Evolutionary conservation across 1,284 basidiomycete species (phyloP), one percentile per base, ranked within the genome.

Genomic region (Apiotrichum mycotoxinovorans): DNA sequence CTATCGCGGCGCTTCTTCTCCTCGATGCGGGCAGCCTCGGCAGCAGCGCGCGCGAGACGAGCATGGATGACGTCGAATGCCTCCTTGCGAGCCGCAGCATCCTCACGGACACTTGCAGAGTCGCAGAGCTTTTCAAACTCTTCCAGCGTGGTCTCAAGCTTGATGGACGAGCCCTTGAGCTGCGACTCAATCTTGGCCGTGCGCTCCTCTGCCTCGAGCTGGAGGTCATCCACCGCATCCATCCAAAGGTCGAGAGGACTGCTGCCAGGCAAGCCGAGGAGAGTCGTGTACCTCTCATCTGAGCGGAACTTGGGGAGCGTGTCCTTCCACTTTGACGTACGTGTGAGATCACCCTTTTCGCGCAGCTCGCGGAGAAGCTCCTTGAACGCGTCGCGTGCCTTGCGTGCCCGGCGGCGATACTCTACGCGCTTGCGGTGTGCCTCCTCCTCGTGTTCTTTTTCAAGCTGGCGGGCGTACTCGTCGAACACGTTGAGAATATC

Each of bases 221-320:
- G 91, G 4, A 97, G 81, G 40, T 82, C 82, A 75, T 98, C 95
- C 41, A 97, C 87, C 5, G 83, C 74, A 73, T 98, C 95, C 90
- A 91, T 97, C 78, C 97, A 98, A 12, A 98, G 82, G 64, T 98
- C 95, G 41, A 98, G 81, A 1, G 95, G 92, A 62, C 88, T 91
- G 2, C 91, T 95, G 17, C 96, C 96, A 4, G 91, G 88, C 69
- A 89, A 88, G 1, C 93, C 94, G 8, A 97, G 84, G 72, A 97
- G 84, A 58, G 84, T 81, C 33, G 86, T 79, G 77, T 97, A 96
- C n/a, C 91, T 85, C 44, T 83, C 80, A 67, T 97, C 91, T 33
- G 85, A 80, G 25, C 82, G 81, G 77, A 98, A 85, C 23, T 80
- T 73, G 0, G 88, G 86, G 64, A 91, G 91, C 25, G 93, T 83